Conservation (phyloP, 2,329 filamentous ascomycete genomes). For the Shiraia sp. region DNA sequence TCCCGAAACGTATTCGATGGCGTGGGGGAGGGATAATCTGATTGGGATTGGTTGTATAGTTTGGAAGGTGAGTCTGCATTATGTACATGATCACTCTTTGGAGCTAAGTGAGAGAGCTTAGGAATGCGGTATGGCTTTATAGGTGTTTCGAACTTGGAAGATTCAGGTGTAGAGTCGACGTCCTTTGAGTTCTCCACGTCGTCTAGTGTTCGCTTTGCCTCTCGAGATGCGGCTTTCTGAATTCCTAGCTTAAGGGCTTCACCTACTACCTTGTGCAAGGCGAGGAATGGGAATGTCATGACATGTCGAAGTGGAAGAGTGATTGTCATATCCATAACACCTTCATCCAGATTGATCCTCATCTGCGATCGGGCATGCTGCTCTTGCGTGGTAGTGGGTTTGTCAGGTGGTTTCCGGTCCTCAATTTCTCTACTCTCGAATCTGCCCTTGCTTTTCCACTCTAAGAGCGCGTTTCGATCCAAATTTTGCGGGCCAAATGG, state of each 20-base stretch:
- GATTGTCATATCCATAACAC: conserved; percentile 9
- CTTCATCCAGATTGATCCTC: conserved; percentile 7
- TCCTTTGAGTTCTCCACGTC: neutral
- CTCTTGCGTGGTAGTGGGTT: neutral
- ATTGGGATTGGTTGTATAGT: too few species aligned
- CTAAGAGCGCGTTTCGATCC: conserved; percentile 17
- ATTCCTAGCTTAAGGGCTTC: conserved; percentile 24
- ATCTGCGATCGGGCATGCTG: conserved; percentile 7
- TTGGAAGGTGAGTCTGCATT: too few species aligned
- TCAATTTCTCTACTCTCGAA: conserved; percentile 12
- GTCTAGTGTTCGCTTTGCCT: neutral
- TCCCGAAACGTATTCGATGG: too few species aligned
- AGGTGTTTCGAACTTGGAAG: neutral
- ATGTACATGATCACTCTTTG: too few species aligned
- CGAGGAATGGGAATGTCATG: conserved; percentile 25
- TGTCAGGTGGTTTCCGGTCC: neutral
- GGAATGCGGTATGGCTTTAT: neutral
- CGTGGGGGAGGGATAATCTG: too few species aligned
- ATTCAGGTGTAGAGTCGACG: neutral
- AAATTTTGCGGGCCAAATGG: conserved; percentile 20
- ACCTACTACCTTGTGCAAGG: conserved; percentile 13
- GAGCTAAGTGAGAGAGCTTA: too few species aligned
- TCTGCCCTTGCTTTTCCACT: conserved; percentile 20
- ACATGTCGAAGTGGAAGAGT: conserved; percentile 18
- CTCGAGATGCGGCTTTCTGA: conserved; percentile 13